Percentiles rank a stretch among this genome's conserved stretches.
Conservation (phyloP, 164 flowering plant species). For the Tetrastigma voinierianum region DNA sequence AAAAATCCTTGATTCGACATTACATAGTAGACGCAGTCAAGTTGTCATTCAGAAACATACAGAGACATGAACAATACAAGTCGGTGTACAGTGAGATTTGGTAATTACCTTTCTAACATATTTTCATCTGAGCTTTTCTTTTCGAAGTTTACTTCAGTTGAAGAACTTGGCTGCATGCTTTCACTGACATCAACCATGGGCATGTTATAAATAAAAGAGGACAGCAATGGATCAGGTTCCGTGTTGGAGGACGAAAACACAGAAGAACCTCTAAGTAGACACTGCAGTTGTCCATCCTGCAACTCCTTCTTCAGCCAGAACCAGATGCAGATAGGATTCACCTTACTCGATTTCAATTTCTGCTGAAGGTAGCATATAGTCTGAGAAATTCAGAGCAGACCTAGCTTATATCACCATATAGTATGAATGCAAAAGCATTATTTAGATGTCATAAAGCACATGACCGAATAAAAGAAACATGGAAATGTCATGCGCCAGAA, state of each 20-base stretch:
- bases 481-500: no score
- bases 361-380: constrained; percentile 37
- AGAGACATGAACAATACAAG: not conserved
- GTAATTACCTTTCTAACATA: constrained; percentile 31
- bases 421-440: not conserved
- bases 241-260: constrained; percentile 24
- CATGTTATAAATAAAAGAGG: constrained; percentile 33
- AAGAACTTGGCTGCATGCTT: constrained; percentile 17
- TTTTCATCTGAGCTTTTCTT: constrained; percentile 20
- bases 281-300: constrained; percentile 25
- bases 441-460: not conserved
- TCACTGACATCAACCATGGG: constrained; percentile 19
- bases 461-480: no score
- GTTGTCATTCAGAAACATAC: not conserved
- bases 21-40: not conserved
- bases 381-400: constrained; percentile 27
- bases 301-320: constrained; percentile 33
- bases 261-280: constrained; percentile 18
- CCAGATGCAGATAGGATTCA: constrained; percentile 23
- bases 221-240: constrained; percentile 40
- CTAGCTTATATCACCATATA: not conserved
- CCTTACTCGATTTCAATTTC: constrained; percentile 26
- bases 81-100: not conserved
- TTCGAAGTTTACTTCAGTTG: constrained; percentile 17
- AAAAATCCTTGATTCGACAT: not conserved